Conservation (phyloP, 768 basidiomycete genomes). For the Russula olivacea region DNA sequence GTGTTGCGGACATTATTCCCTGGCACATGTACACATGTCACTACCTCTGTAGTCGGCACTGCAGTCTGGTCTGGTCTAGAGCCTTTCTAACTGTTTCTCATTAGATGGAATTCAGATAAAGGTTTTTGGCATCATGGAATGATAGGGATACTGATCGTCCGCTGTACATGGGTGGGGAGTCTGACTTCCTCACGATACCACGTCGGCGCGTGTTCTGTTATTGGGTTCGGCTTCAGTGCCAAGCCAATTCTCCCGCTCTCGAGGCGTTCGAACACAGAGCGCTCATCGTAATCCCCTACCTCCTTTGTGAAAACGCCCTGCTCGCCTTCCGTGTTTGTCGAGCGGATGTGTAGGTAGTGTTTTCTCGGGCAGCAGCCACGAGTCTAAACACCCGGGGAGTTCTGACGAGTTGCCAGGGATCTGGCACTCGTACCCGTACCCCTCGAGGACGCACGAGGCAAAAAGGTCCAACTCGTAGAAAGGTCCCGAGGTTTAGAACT, state of each 20-base stretch:
- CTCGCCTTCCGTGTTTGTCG: background rate
- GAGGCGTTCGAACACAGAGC: background rate
- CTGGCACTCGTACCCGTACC: constrained; percentile 9
- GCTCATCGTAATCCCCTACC: background rate
- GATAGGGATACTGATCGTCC: too few relatives aligned
- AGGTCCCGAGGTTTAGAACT: constrained; percentile 17
- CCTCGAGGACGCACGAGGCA: constrained; percentile 14
- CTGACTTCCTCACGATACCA: too few relatives aligned
- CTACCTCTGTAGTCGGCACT: background rate
- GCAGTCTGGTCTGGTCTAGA: background rate
- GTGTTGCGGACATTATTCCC: background rate
- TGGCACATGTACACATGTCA: background rate
- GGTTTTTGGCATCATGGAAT: too few relatives aligned
- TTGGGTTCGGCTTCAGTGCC: background rate
- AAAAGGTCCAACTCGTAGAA: background rate
- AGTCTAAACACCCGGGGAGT: constrained; percentile 3
- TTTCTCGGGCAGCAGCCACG: too few relatives aligned
- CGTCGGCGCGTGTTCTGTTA: too few relatives aligned
- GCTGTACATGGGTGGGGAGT: too few relatives aligned
- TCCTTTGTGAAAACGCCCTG: too few relatives aligned
- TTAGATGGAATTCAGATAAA: too few relatives aligned
- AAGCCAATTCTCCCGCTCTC: background rate
- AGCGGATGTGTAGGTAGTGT: too few relatives aligned
- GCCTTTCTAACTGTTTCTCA: background rate
- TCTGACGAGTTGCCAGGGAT: constrained; percentile 16